phyloP scores from a whole-genome alignment of 2,329 filamentous ascomycete genomes.

The Ascochyta lentis region DNA sequence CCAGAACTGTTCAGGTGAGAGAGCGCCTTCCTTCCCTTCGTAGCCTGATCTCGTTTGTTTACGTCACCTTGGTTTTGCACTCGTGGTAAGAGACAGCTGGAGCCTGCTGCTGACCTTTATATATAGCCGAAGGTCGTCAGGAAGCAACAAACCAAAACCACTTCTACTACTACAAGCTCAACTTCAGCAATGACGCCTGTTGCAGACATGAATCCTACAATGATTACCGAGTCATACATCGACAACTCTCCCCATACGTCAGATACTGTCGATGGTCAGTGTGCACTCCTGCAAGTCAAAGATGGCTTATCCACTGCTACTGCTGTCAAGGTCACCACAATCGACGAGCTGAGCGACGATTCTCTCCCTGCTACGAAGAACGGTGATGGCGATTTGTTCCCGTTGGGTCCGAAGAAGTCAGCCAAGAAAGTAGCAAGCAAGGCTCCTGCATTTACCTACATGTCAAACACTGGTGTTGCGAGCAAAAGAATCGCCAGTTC shows the following conservation, averaged over 20 bases:
- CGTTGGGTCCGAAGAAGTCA: neutral
- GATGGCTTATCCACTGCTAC: neutral
- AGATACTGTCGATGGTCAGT: neutral
- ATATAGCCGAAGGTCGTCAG: slow-evolving; percentile 8
- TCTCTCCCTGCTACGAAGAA: neutral
- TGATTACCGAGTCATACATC: neutral
- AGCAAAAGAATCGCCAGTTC: slow-evolving; percentile 5
- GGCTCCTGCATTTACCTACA: neutral
- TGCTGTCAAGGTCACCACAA: neutral
- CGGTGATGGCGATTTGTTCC: neutral
- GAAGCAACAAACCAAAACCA: slow-evolving; percentile 2
- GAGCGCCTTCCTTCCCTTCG: slow-evolving; percentile 1
- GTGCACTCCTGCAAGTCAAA: neutral
- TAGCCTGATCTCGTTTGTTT: neutral
- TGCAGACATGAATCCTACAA: neutral
- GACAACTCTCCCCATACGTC: neutral
- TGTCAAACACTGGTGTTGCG: neutral
- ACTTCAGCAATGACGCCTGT: neutral
- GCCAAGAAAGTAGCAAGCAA: neutral
- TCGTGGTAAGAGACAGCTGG: neutral
- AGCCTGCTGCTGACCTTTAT: slow-evolving; percentile 5
- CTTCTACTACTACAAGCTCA: neutral
- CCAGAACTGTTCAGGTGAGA: slow-evolving; percentile 18
- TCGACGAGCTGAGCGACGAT: neutral
- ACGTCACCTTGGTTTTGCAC: slow-evolving; percentile 1